phyloP scores from a whole-genome alignment of 441 rosid species.

The Arabidopsis hybrid region DNA sequence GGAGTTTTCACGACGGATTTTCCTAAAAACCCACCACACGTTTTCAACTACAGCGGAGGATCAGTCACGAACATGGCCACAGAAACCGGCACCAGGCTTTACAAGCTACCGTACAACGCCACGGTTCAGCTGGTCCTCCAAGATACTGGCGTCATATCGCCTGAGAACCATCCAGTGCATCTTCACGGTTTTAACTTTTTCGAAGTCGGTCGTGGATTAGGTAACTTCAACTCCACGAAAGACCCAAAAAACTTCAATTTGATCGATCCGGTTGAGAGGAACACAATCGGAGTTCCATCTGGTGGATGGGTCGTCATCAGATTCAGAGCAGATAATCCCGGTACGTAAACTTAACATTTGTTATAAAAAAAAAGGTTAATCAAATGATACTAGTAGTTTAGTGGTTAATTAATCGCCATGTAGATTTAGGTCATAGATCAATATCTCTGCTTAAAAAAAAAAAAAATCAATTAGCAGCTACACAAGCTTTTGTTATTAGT shows the following conservation, averaged over 20 bases:
- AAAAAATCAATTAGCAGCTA: neutral
- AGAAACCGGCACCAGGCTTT: slow-evolving; percentile 66
- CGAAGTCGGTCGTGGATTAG: slow-evolving; percentile 73
- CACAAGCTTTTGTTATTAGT: neutral
- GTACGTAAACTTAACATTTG: slow-evolving; percentile 40
- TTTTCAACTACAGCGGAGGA: slow-evolving; percentile 70
- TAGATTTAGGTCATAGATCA: neutral
- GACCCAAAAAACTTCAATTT: slow-evolving; percentile 79
- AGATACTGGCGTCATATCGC: slow-evolving; percentile 77
- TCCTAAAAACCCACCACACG: slow-evolving; percentile 69
- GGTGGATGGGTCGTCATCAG: slow-evolving; percentile 95
- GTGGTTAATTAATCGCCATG: neutral
- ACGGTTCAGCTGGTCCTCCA: slow-evolving; percentile 87
- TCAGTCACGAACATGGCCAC: slow-evolving; percentile 65
- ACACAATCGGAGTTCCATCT: slow-evolving; percentile 86
- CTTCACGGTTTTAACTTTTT: slow-evolving; percentile 90
- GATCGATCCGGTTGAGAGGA: slow-evolving; percentile 90
- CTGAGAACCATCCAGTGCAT: slow-evolving; percentile 87
- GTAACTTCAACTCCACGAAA: slow-evolving; percentile 66
- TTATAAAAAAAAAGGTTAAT: neutral
- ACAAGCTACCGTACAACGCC: slow-evolving; percentile 66
- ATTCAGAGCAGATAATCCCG: slow-evolving; percentile 94
- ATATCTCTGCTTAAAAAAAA: neutral
- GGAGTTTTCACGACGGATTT: slow-evolving; percentile 88
- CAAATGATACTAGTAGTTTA: slow-evolving; percentile 3